Conservation (phyloP, 169 alveolate genomes). For the Neospora caninum region DNA sequence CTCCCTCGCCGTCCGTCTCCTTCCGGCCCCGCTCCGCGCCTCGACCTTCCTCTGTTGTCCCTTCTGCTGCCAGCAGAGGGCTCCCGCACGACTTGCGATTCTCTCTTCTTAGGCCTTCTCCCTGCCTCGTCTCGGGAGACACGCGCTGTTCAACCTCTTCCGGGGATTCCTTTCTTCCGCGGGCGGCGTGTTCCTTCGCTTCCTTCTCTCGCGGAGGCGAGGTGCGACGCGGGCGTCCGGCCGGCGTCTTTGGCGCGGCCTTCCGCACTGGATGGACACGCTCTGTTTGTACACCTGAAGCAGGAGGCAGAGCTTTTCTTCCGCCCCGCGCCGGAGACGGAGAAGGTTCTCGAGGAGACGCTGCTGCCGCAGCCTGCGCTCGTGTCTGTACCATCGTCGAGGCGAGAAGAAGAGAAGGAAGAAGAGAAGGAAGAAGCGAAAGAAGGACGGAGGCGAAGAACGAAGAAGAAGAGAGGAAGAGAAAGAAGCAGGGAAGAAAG, state of each 20-base stretch:
- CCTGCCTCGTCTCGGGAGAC: neutral
- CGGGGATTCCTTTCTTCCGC: neutral
- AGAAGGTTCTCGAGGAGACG: neutral
- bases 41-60: too few relatives aligned
- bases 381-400: neutral
- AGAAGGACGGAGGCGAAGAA: neutral
- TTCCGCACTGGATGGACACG: too few relatives aligned
- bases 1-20: too few relatives aligned
- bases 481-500: neutral
- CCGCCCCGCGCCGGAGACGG: too few relatives aligned
- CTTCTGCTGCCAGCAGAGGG: too few relatives aligned
- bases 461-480: neutral
- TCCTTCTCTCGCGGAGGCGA: neutral
- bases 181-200: neutral
- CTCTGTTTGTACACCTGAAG: too few relatives aligned
- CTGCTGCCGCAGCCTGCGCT: neutral
- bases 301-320: too few relatives aligned
- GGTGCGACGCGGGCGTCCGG: neutral
- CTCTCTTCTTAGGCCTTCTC: too few relatives aligned
- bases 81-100: too few relatives aligned
- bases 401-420: neutral
- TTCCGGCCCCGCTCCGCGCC: too few relatives aligned
- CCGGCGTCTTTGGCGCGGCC: too few relatives aligned
- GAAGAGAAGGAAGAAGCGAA: neutral
- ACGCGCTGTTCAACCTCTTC: neutral